Conservation (phyloP, 2,329 filamentous ascomycete genomes). For the Colletotrichum salicis region DNA sequence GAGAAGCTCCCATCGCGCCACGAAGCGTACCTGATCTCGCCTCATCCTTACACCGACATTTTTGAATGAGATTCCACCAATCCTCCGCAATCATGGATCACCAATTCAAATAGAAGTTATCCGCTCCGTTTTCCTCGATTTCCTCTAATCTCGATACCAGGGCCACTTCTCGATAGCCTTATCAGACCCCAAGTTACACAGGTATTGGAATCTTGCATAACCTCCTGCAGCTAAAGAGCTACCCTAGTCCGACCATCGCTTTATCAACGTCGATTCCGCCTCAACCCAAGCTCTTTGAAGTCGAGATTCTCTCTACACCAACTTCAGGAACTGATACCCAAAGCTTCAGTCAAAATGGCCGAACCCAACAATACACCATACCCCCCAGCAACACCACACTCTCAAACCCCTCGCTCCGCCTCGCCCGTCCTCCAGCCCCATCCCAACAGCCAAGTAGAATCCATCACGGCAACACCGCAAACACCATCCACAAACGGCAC, state of each 20-base stretch:
- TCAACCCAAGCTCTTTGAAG: background rate
- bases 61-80: conserved; percentile 16
- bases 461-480: conserved; percentile 35
- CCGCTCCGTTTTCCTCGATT: background rate
- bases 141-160: background rate
- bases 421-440: conserved; percentile 46
- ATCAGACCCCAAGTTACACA: conserved; percentile 5
- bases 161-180: background rate
- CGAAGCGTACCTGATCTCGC: conserved; percentile 5
- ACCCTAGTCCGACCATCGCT: background rate
- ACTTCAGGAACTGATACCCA: no score
- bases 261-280: background rate
- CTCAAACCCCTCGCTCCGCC: conserved; percentile 54
- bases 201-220: background rate
- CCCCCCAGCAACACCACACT: conserved; percentile 44
- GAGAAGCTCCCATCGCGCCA: background rate
- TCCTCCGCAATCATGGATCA: background rate
- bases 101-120: background rate
- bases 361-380: conserved; percentile 60
- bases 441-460: conserved; percentile 38
- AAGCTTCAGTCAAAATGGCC: conserved; percentile 48
- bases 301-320: no score
- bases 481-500: conserved; percentile 34
- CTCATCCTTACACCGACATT: conserved; percentile 7
- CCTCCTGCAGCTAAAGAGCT: background rate